phyloP scores from a whole-genome alignment of 345 rosid species.

The Bretschneidera sinensis region DNA sequence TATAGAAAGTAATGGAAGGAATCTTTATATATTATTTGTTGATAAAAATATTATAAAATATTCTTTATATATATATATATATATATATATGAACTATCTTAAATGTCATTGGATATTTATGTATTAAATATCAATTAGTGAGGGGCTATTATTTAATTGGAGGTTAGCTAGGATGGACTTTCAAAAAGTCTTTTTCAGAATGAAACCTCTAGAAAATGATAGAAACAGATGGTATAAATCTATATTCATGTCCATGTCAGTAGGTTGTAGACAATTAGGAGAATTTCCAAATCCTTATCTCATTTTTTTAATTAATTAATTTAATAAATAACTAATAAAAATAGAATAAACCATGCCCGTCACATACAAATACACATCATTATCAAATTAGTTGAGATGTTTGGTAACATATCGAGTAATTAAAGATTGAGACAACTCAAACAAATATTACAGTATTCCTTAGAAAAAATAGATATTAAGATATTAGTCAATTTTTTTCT shows the following conservation, averaged over 20 bases:
- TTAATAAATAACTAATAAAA: background rate
- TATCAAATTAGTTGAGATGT: too few relatives aligned
- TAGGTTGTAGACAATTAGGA: background rate
- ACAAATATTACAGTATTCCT: too few relatives aligned
- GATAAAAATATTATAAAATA: background rate
- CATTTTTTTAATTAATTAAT: background rate
- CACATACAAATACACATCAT: too few relatives aligned
- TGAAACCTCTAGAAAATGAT: constrained; percentile 4
- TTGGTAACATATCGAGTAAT: too few relatives aligned
- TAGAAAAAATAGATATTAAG: too few relatives aligned
- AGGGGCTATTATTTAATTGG: background rate
- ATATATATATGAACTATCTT: background rate
- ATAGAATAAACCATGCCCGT: too few relatives aligned
- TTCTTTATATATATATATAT: too few relatives aligned
- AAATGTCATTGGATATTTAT: background rate
- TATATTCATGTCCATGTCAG: background rate
- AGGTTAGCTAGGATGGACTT: constrained; percentile 7
- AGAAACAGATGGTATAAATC: background rate
- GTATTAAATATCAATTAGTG: background rate
- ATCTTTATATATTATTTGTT: too few relatives aligned
- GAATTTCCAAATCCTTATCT: background rate
- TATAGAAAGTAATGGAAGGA: too few relatives aligned
- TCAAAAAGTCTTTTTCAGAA: background rate
- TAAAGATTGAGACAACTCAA: too few relatives aligned
- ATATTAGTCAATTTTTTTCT: too few relatives aligned